Evolutionary conservation across 1,284 basidiomycete species (phyloP).

Genomic region (Pseudozyma pruni): DNA sequence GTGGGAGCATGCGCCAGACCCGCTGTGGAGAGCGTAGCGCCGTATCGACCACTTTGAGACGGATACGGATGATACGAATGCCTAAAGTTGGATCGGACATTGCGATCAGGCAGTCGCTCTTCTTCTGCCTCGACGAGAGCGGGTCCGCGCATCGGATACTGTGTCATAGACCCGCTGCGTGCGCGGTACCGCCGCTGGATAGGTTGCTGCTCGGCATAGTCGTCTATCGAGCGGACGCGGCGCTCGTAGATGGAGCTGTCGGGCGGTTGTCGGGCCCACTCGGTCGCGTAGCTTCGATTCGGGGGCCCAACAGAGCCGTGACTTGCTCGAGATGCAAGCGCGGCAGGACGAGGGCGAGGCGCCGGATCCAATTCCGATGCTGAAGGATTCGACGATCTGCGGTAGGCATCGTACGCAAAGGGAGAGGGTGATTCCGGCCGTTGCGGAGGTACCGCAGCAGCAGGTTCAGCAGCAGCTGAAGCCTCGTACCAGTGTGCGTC

Average conservation of each 20-base stretch:
- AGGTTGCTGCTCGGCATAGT: conserved; percentile 24
- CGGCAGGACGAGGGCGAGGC: not conserved
- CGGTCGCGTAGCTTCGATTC: conserved; percentile 9
- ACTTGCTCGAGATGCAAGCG: conserved; percentile 3
- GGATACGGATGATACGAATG: conserved; percentile 34
- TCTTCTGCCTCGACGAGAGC: conserved; percentile 11
- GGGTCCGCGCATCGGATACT: conserved; percentile 5
- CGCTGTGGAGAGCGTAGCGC: not conserved
- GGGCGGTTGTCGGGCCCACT: not conserved
- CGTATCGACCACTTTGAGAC: conserved; percentile 7
- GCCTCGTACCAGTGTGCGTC: conserved; percentile 4
- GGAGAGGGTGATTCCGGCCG: conserved; percentile 37
- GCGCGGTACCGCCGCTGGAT: conserved; percentile 2
- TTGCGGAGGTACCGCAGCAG: not conserved
- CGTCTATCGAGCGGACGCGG: conserved; percentile 33
- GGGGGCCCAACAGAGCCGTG: conserved; percentile 16
- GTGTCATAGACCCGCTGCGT: conserved; percentile 17
- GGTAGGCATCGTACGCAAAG: conserved; percentile 36
- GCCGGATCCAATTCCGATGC: not conserved
- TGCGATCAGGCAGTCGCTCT: conserved; percentile 21
- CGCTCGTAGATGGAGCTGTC: conserved; percentile 8
- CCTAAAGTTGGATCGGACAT: conserved; percentile 6
- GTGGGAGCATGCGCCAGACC: not conserved
- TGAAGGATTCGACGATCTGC: conserved; percentile 12
- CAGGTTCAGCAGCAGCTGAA: not conserved